Base-by-base conservation (phyloP, 495 filamentous ascomycete species). In the Hypoxylon subgilvum region DNA sequence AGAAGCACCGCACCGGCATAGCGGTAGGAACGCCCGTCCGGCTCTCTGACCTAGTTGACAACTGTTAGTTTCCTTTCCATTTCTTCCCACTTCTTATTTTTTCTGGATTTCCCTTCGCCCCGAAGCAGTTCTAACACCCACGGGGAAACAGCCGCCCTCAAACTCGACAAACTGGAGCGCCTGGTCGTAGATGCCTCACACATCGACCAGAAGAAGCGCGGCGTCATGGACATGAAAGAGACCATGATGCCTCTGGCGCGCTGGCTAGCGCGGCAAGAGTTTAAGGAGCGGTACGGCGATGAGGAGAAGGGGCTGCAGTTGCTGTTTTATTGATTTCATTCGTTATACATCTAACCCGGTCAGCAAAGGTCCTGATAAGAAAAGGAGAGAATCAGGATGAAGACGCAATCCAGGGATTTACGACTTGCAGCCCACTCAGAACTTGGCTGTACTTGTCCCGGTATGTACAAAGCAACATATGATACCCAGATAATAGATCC, bases 151-250 rank as follows among this genome's bases (percentile, higher is more conserved):
- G 91, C 85, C 27, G 82, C 85, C 10, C 72, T 97, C 40, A 86
- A 84, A 22, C 51, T 87, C 31, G 79, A 82, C 19, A 80, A 86
- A 25, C 74, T 97, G 27, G 79, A 92, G 70, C 82, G 88, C 51
- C 84, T 98, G 32, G 82, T 97, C 8, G 80, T 97, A 49, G 95
- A 97, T 69, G 88, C 87, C 28, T 96, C 91, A 1, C 85, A 93
- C 63, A 86, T 96, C 57, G 91, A 97, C 69, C 83, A 88, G 68
- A 98, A 98, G 78, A 91, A 95, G 75, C 81, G 92, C 38, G 88
- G 89, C 4, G 85, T 97, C 45, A 84, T 95, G 63, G 95, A 97
- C 57, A 96, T 96, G 88, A 88, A 86, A 62, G 94, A 98, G 47
- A 91, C 88, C 2, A 86, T 88, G 72, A 71, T 88, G 48, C 89